phyloP scores from a whole-genome alignment of 129 eudicot species.

The Arctium minus region DNA sequence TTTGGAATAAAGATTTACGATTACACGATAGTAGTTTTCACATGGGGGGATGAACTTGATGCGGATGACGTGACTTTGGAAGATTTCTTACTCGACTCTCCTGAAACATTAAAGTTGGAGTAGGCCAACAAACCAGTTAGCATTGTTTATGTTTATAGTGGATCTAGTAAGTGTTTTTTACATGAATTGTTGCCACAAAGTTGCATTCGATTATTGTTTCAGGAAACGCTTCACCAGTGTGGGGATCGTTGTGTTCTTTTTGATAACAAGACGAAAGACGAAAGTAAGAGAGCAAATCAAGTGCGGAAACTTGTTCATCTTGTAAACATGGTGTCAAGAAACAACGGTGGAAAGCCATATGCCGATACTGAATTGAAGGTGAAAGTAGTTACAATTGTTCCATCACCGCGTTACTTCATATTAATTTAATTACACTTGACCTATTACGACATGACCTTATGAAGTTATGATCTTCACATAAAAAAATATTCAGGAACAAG shows the following conservation, averaged over 20 bases:
- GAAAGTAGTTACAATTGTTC: too few species aligned
- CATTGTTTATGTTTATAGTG: background rate
- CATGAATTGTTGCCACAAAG: background rate
- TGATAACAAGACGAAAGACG: too few species aligned
- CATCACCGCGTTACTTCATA: background rate
- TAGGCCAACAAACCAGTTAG: background rate
- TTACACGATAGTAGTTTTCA: slow-evolving; percentile 64
- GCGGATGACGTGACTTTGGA: slow-evolving; percentile 43
- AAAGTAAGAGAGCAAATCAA: too few species aligned
- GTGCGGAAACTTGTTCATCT: too few species aligned
- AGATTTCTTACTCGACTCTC: slow-evolving; percentile 39
- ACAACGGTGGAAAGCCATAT: too few species aligned
- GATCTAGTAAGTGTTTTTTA: too few species aligned
- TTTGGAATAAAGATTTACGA: slow-evolving; percentile 46
- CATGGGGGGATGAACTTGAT: slow-evolving; percentile 81
- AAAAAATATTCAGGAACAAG: background rate
- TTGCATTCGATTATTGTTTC: background rate
- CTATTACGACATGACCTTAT: background rate
- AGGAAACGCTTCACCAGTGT: too few species aligned
- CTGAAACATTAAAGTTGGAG: slow-evolving; percentile 38
- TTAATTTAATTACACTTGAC: background rate
- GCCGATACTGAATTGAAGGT: too few species aligned
- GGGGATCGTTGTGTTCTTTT: too few species aligned
- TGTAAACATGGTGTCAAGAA: too few species aligned
- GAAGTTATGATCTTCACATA: background rate